Evolutionary conservation across 805 yeast genomes (phyloP).

Genomic region (Yamadazyma laniorum): DNA sequence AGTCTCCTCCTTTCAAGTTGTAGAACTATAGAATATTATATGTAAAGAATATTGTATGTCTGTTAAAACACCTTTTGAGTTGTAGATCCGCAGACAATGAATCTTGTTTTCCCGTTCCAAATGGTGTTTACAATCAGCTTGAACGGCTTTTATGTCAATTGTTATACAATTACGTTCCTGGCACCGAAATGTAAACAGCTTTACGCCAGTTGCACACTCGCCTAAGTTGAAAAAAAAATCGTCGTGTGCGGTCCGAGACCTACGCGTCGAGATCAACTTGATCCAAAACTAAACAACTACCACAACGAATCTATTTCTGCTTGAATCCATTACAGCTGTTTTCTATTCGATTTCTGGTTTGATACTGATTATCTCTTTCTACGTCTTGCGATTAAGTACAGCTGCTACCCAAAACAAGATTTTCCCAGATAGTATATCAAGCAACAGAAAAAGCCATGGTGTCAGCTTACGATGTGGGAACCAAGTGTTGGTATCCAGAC

Average conservation of each 20-base stretch:
- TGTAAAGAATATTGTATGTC: too few species aligned
- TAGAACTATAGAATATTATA: too few species aligned
- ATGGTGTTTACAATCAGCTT: too few species aligned
- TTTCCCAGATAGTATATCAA: too few species aligned
- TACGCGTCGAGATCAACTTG: conserved; percentile 10
- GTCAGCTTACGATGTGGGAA: conserved; percentile 32
- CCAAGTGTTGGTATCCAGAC: conserved; percentile 83
- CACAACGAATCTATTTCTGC: conserved; percentile 2
- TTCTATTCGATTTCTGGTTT: background rate
- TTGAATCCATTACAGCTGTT: background rate
- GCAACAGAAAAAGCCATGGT: conserved; percentile 12
- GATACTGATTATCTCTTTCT: too few species aligned
- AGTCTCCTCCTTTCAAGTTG: conserved; percentile 48
- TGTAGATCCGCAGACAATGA: too few species aligned
- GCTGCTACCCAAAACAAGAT: background rate
- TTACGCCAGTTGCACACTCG: background rate
- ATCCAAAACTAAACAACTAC: conserved; percentile 9
- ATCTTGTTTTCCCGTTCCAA: too few species aligned
- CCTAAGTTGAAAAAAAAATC: too few species aligned
- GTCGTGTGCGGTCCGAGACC: too few species aligned
- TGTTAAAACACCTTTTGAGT: too few species aligned
- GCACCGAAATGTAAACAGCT: too few species aligned
- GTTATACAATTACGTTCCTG: too few species aligned
- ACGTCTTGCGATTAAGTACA: background rate
- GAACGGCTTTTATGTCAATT: background rate